A percentile compares a stretch with the other conserved stretches of the same genome.
Conservation (phyloP, 345 rosid species). For the Lenwebbia sp. region DNA sequence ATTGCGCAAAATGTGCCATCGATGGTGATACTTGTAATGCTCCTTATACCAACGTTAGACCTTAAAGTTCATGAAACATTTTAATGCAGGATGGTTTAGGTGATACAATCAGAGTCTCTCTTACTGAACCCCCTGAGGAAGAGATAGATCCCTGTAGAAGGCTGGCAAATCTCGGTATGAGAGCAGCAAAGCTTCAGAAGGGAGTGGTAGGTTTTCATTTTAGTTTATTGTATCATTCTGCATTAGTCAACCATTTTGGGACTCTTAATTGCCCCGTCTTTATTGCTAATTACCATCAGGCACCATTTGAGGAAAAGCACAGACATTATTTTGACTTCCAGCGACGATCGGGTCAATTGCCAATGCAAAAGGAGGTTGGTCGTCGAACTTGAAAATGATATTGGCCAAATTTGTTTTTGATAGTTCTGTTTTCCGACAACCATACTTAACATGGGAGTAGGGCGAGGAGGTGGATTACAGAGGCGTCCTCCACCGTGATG, state of each 20-base stretch:
- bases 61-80: not conserved
- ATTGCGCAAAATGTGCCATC: not conserved
- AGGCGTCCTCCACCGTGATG: constrained; percentile 94
- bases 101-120: constrained; percentile 95
- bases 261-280: not conserved
- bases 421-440: not conserved
- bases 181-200: constrained; percentile 70
- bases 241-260: not conserved
- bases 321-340: constrained; percentile 86
- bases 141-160: constrained; percentile 95
- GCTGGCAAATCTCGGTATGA: constrained; percentile 84
- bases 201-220: constrained; percentile 69
- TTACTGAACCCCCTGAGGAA: constrained; percentile 90
- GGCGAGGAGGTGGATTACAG: constrained; percentile 96
- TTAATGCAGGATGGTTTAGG: constrained; percentile 86
- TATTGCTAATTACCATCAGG: constrained; percentile 20
- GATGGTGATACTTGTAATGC: not conserved
- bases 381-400: not conserved
- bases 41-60: not conserved
- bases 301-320: constrained; percentile 95
- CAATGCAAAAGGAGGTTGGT: constrained; percentile 80
- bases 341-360: constrained; percentile 81
- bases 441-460: constrained; percentile 13
- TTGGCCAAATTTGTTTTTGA: not conserved
- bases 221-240: not conserved